phyloP scores from a whole-genome alignment of 192 early-diverging fungal genomes.

The Mortierella alpina region DNA sequence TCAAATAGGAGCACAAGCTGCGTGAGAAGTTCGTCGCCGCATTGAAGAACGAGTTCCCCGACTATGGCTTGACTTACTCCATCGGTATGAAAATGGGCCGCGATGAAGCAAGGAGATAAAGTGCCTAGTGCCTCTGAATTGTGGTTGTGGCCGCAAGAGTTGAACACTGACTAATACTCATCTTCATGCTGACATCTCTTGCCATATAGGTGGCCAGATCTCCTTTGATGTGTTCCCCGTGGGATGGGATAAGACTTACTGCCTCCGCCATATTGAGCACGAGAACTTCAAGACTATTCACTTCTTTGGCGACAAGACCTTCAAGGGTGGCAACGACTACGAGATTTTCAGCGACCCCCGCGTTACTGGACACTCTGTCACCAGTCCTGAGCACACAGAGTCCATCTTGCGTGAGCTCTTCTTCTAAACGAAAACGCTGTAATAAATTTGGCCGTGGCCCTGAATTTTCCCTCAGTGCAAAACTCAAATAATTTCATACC shows the following conservation, averaged over 20 bases:
- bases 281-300: conserved; percentile 92
- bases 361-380: conserved; percentile 90
- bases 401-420: conserved; percentile 85
- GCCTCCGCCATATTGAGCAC: conserved; percentile 86
- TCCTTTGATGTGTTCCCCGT: conserved; percentile 99
- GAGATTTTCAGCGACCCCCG: conserved; percentile 90
- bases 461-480: too few relatives aligned
- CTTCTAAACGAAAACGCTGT: conserved; percentile 14
- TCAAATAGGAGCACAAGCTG: conserved; percentile 72
- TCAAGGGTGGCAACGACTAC: conserved; percentile 97
- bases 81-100: conserved; percentile 68
- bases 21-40: conserved; percentile 88
- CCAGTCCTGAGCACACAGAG: conserved; percentile 85
- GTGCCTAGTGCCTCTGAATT: too few relatives aligned
- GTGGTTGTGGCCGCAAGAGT: neutral
- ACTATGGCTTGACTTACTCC: conserved; percentile 91
- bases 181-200: neutral
- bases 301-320: conserved; percentile 99
- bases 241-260: conserved; percentile 99
- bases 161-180: neutral
- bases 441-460: too few relatives aligned
- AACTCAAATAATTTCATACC: too few relatives aligned
- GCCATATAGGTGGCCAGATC: conserved; percentile 86
- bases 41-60: conserved; percentile 84
- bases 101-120: neutral